These are phyloP conservation scores for Schizophyllum amplum DNA, from an alignment of 1,284 basidiomycete genomes.

Conservation along the genomic window DNA sequence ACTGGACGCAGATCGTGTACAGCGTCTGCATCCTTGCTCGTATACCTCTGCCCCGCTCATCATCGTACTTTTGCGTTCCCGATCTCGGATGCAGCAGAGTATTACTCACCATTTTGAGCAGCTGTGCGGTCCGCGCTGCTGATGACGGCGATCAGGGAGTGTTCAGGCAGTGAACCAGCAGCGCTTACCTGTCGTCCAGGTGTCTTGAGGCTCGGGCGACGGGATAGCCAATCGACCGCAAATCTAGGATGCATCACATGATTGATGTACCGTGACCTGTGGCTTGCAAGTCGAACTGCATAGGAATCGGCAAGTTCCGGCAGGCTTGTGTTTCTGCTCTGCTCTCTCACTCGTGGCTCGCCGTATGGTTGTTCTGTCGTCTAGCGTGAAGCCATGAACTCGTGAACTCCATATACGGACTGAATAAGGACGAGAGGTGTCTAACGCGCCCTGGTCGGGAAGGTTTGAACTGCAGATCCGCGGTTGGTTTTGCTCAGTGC, in stretches of 20 bases:
- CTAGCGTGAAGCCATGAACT: no score
- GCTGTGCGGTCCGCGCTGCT: constrained; percentile 3
- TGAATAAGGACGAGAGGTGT: no score
- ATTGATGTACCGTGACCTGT: neutral
- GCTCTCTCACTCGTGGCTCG: no score
- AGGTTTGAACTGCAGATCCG: no score
- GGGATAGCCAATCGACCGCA: neutral
- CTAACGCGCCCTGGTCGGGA: no score
- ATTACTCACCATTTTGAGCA: constrained; percentile 6
- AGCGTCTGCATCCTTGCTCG: neutral
- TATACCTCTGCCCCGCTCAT: neutral
- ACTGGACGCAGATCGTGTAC: no score
- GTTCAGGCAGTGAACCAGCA: neutral
- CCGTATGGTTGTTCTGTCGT: no score
- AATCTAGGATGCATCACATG: neutral
- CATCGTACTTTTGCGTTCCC: no score
- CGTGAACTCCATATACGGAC: no score
- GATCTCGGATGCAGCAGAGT: no score
- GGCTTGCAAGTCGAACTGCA: neutral
- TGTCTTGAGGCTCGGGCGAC: neutral
- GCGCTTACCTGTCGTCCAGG: neutral
- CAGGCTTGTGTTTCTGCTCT: neutral
- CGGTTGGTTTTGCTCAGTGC: no score
- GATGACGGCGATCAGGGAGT: neutral
- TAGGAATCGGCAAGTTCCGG: neutral